Base-by-base conservation (phyloP, 306 rosid genomes). In the Lablab purpureus region DNA sequence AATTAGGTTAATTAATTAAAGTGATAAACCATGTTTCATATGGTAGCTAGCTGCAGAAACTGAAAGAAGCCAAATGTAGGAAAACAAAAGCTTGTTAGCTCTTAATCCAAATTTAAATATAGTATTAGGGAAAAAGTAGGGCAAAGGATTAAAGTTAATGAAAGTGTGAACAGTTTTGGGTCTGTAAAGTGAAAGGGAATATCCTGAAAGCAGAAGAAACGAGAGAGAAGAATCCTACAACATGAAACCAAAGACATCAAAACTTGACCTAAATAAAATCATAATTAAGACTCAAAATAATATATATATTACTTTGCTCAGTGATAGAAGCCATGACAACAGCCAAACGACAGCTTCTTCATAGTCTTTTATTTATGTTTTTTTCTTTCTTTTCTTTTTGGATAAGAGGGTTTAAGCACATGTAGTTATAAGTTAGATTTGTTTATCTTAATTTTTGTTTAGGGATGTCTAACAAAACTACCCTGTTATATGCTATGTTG, bases 111-210 rank as follows among this genome's bases (percentile, higher is more conserved):
- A 10, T 0, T 40, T 40, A 40, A 2, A 27, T 70, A 78, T 56
- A 13, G 23, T 56, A 60, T 11, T 21, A 36, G 34, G 2, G 30
- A 51, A 43, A 25, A 51, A 8, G 69, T 41, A 27, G 55, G 43
- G 23, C 19, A 68, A 50, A 59, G 19, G 45, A 43, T n/a, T 45
- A 25, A 81, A 56, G 23, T 58, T 52, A 12, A 45, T n/a, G 8
- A 10, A 64, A 10, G 19, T 59, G 32, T 59, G 47, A 74, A 73
- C 43, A 86, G 67, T 65, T 12, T 71, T 77, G 23, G 75, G 32
- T 75, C 84, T 86, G 90, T 82, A 87, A 92, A 82, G 90, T 75
- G 19, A 60, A 12, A 81, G 77, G 83, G 97, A 92, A 94, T 94
- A 94, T 90, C 91, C 90, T 46, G 2, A 51, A 52, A 14, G 21